Evolutionary conservation across 2,329 filamentous ascomycete species (phyloP), one percentile per base, ranked within the genome.

Genomic region (Lanzia echinophila): DNA sequence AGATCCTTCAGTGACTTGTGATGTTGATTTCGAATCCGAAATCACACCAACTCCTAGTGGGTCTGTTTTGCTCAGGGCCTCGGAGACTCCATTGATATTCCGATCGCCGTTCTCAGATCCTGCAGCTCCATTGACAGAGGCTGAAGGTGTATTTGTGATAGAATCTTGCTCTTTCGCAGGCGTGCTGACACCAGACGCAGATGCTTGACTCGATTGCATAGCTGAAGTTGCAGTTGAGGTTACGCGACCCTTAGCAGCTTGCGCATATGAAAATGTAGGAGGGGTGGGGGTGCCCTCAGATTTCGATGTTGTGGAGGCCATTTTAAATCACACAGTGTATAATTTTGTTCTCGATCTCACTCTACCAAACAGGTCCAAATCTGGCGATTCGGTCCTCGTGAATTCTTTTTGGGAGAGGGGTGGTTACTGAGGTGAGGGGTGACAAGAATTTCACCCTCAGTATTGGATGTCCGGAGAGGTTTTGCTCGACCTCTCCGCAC

Each of bases 201-300:
- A 53, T 47, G 54, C 56, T 44, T 65, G 65, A 55, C 62, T 64
- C 50, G 63, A 64, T 31, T 64, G 62, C 45, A 60, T 58, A 22
- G 60, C 56, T 19, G 62, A 62, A 31, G 59, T 55, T 47, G 62
- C 59, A 19, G 61, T 60, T 34, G 62, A 42, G 39, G 63, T 39
- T 54, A 59, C 56, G 65, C 86, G 81, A 67, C 91, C 90, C 72
- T 94, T 94, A 56, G 92, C 92, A 68, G 92, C 92, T 79, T 96
- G 90, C 65, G 92, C 92, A 72, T 97, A 97, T 56, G 92, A 96
- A 70, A 96, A 96, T 33, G 82, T 76, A 58, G 82, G 76, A 59
- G 80, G 67, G 49, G 60, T 59, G 47, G 64, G 55, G 46, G 59
- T 47, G 50, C 58, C 58, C 47, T 74, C 66, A 19, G 67, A 59